phyloP scores from a whole-genome alignment of 371 early-diverging fungal genomes.

The Batrachochytrium dendrobatidis region DNA sequence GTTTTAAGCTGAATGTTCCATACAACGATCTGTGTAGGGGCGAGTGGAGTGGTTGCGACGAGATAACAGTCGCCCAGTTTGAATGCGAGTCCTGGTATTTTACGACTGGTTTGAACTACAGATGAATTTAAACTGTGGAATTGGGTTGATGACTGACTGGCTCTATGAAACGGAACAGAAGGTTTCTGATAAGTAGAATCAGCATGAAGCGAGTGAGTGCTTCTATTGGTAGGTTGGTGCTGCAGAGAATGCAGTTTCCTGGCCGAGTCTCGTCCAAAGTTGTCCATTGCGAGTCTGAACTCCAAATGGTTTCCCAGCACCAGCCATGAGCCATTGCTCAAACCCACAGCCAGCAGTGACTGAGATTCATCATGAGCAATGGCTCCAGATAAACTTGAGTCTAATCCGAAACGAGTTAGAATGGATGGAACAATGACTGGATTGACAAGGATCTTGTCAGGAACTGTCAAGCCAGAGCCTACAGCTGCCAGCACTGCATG shows the following conservation, averaged over 20 bases:
- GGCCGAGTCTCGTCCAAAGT: no score
- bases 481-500: neutral
- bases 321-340: conserved; percentile 2
- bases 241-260: no score
- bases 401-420: neutral
- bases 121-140: no score
- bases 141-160: no score
- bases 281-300: no score
- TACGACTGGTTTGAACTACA: neutral
- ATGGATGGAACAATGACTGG: no score
- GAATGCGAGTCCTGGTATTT: conserved; percentile 4
- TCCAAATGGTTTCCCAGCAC: conserved; percentile 11
- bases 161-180: no score
- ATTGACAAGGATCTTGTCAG: no score
- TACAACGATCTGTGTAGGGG: neutral
- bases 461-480: no score
- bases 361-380: conserved; percentile 11
- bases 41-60: neutral
- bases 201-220: no score
- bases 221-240: no score
- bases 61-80: conserved; percentile 13
- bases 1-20: conserved; percentile 13
- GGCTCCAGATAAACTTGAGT: neutral
- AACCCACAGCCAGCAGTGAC: conserved; percentile 10
- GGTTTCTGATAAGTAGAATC: no score